A percentile compares a stretch with the other conserved stretches of the same genome.
phyloP scores from a whole-genome alignment of 1,139 yeast genomes.

The Pichia sp. region DNA sequence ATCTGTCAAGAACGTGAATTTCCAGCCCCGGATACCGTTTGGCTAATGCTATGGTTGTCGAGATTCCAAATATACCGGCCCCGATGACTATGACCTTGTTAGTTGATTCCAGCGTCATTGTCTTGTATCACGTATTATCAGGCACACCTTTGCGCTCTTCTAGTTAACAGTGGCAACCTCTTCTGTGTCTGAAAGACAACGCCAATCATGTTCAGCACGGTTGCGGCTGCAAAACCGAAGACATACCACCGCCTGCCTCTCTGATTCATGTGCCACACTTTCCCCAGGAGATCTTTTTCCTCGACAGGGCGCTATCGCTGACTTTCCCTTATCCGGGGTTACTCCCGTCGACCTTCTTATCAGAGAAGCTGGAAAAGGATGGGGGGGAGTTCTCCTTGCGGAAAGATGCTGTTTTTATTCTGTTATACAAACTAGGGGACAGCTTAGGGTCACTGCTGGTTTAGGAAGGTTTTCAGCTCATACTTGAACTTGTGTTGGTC shows the following conservation, averaged over 20 bases:
- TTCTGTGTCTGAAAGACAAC: background rate
- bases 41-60: slow-evolving; percentile 34
- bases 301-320: background rate
- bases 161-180: too few relatives aligned
- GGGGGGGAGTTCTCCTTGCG: too few relatives aligned
- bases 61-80: slow-evolving; percentile 36
- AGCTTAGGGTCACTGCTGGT: slow-evolving; percentile 20
- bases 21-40: slow-evolving; percentile 21
- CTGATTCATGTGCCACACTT: background rate
- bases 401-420: too few relatives aligned
- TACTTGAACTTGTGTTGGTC: slow-evolving; percentile 27
- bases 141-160: too few relatives aligned
- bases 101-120: slow-evolving; percentile 35
- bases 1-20: slow-evolving; percentile 24
- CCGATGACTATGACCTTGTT: slow-evolving; percentile 29
- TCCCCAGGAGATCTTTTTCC: background rate
- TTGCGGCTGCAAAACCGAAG: too few relatives aligned
- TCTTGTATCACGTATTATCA: slow-evolving; percentile 15
- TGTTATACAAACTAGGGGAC: background rate
- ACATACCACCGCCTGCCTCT: too few relatives aligned
- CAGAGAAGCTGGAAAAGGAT: too few relatives aligned
- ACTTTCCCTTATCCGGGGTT: too few relatives aligned
- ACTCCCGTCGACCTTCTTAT: too few relatives aligned
- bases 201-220: too few relatives aligned
- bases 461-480: slow-evolving; percentile 28